phyloP scores from a whole-genome alignment of 1,284 basidiomycete genomes.

The Fomitiporia mediterranea region DNA sequence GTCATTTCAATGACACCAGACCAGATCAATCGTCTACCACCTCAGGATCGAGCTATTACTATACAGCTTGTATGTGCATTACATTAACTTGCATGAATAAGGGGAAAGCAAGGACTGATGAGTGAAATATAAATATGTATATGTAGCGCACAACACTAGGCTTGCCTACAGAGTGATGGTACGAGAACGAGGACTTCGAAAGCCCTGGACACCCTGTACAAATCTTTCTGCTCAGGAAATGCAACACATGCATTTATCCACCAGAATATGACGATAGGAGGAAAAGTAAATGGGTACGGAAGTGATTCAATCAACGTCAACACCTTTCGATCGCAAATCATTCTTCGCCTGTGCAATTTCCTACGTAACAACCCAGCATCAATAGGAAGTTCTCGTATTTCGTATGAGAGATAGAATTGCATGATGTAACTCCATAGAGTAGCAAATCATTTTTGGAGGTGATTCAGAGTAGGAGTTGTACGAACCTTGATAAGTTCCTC shows the following conservation, averaged over 20 bases:
- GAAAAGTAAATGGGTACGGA: too few species aligned
- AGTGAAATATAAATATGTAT: conserved; percentile 1
- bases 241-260: too few species aligned
- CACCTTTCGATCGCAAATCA: conserved; percentile 44
- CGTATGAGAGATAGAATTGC: too few species aligned
- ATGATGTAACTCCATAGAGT: neutral
- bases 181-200: neutral
- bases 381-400: too few species aligned
- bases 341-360: conserved; percentile 47
- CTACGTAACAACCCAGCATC: too few species aligned
- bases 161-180: conserved; percentile 12
- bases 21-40: conserved; percentile 15
- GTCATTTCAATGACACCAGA: conserved; percentile 20
- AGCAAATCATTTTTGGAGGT: too few species aligned
- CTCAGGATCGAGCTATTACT: conserved; percentile 18
- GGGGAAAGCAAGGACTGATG: neutral
- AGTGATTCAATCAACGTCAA: conserved; percentile 40
- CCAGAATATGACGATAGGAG: too few species aligned
- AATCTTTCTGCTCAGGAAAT: too few species aligned
- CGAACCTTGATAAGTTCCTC: conserved; percentile 41
- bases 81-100: neutral
- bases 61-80: conserved; percentile 16
- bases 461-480: too few species aligned
- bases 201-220: too few species aligned
- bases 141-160: conserved; percentile 18